Evolutionary conservation across 352 stramenopile species (phyloP).

Genomic region (Aphanomyces stellatus): DNA sequence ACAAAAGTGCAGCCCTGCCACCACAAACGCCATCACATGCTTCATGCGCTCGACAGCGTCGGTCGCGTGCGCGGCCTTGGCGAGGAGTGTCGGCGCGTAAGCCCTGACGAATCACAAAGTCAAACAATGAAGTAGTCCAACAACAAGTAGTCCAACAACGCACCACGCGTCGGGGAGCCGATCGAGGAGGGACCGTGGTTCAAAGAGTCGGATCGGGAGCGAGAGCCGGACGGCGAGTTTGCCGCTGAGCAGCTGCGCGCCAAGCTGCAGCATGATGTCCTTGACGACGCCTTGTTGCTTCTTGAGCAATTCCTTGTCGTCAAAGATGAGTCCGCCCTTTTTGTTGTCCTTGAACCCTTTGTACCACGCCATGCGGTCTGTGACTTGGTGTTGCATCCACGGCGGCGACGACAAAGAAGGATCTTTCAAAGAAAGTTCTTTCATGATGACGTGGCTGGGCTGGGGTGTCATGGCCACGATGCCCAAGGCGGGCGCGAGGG

Average conservation of each 20-base stretch:
- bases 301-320: constrained; percentile 57
- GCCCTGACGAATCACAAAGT: background rate
- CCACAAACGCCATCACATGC: constrained; percentile 58
- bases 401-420: no score
- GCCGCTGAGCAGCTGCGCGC: constrained; percentile 52
- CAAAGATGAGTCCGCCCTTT: constrained; percentile 54
- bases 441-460: no score
- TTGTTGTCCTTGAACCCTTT: constrained; percentile 55
- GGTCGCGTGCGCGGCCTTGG: constrained; percentile 43
- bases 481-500: no score
- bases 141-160: no score
- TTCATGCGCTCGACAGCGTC: constrained; percentile 64
- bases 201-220: constrained; percentile 67
- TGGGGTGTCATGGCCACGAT: no score
- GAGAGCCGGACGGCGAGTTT: constrained; percentile 65
- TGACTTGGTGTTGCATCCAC: background rate
- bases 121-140: background rate
- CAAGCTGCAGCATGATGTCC: constrained; percentile 67
- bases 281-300: constrained; percentile 78
- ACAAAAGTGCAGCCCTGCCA: constrained; percentile 61
- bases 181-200: constrained; percentile 59
- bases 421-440: no score
- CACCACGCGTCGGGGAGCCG: constrained; percentile 67
- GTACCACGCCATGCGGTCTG: constrained; percentile 55
- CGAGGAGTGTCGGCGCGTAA: constrained; percentile 65